Evolutionary conservation across 225 moss, liverwort and hornwort species (phyloP), one percentile per base, ranked within the genome.

Genomic region (Straminergon stramineum): DNA sequence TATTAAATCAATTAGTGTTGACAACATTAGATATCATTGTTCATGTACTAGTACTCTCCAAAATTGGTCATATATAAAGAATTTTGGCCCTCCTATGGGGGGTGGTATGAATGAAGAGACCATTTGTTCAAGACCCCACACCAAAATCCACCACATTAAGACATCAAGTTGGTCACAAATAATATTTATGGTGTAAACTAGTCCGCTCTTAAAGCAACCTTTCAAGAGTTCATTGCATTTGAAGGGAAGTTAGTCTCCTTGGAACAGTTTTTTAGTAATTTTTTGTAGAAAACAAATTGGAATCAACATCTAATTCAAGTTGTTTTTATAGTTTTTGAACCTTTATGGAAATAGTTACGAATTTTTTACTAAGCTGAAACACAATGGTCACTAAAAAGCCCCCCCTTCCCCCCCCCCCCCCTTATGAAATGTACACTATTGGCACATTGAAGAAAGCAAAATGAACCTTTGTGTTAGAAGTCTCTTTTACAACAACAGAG

Each of bases 1-100:
- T 68, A 68, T 68, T 7, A 4, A 69, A 21, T 69, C 2, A n/a
- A n/a, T 22, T 22, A 22, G 1, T 69, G 2, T 67, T 5, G 16
- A 0, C 11, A 35, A 35, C 2, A 11, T 11, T 16, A 10, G 15
- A 43, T 43, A 30, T 17, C 17, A 74, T 30, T 45, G 45, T 26
- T 9, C 11, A 31, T 31, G 4, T 75, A 10, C 19, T 1, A 48
- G 1, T 75, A 31, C 1, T 51, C 0, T 31, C 1, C 7, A 19
- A 51, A 31, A 48, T 9, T 0, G 0, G 0, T 19, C 17, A 11
- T 31, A 31, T 2, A 41, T 5, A 51, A 11, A 48, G 3, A 12
- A 51, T 0, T 75, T 0, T 0, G 0, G 2, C 17, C 30, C 5
- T 5, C 27, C 9, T 43, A 43, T 75, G 0, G 10, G 0, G 1